Evolutionary conservation across 2,329 filamentous ascomycete genomes (phyloP).

Genomic region (Sporothrix curviconia): DNA sequence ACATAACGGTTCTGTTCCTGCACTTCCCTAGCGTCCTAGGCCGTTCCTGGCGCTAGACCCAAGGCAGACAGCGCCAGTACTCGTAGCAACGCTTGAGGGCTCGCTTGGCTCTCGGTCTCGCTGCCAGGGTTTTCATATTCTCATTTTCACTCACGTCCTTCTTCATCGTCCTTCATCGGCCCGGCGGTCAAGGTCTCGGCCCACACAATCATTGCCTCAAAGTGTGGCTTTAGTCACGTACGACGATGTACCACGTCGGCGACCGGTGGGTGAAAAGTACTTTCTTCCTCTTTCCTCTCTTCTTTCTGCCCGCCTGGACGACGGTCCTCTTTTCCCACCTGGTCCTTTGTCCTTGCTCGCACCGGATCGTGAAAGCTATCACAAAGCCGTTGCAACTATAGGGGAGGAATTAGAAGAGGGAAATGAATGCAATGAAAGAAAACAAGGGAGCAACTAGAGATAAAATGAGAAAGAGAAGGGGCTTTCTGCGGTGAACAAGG

Average conservation of each 20-base stretch:
- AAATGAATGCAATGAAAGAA: too few species aligned
- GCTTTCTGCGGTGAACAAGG: background rate
- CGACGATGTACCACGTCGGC: background rate
- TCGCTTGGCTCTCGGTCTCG: too few species aligned
- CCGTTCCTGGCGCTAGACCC: constrained; percentile 5
- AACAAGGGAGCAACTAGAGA: background rate
- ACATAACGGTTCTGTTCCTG: background rate
- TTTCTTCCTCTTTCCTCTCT: background rate
- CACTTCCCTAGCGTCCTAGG: constrained; percentile 2
- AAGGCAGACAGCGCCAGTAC: background rate
- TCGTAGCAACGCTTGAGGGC: too few species aligned
- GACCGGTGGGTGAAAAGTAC: background rate
- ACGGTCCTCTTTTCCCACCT: background rate
- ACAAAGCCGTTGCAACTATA: too few species aligned
- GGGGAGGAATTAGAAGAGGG: background rate
- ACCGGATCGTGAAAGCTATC: background rate
- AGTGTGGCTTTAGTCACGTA: background rate
- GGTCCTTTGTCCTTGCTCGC: background rate
- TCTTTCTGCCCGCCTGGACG: too few species aligned
- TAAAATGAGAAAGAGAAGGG: background rate
- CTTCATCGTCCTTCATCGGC: too few species aligned
- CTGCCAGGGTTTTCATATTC: background rate
- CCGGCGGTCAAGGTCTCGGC: too few species aligned
- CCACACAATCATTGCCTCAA: too few species aligned
- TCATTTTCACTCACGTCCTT: background rate